A percentile compares a stretch with the other conserved stretches of the same genome.
These are phyloP conservation scores for Tetradesmus lagerheimii DNA, from an alignment of 139 green algal genomes.

Conservation along the genomic window DNA sequence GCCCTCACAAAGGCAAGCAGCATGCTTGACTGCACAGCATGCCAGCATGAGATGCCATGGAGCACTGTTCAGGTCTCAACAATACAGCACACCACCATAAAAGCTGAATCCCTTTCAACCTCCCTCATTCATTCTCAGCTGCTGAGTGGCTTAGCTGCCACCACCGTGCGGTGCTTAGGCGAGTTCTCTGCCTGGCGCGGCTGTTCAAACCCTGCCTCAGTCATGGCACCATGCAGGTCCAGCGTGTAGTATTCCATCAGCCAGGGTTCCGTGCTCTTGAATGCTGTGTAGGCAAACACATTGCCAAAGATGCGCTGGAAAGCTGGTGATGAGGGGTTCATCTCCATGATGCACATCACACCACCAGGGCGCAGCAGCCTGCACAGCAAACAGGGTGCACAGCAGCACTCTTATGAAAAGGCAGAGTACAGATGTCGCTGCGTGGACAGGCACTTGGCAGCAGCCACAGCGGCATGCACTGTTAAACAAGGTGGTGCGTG, in stretches of 20 bases:
- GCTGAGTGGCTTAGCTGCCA: conserved; percentile 66
- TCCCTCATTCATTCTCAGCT: neutral
- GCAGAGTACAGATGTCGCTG: neutral
- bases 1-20: too few species aligned
- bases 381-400: neutral
- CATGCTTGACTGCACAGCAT: too few species aligned
- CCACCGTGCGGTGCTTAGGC: conserved; percentile 70
- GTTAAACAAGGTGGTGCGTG: neutral
- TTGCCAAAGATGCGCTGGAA: conserved; percentile 80
- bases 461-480: too few species aligned
- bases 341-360: conserved; percentile 73
- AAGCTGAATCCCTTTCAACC: too few species aligned
- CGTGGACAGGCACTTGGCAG: neutral
- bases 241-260: conserved; percentile 73
- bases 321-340: conserved; percentile 72
- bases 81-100: too few species aligned
- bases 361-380: conserved; percentile 48
- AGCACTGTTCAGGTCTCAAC: too few species aligned
- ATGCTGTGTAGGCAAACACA: conserved; percentile 80
- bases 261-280: conserved; percentile 84
- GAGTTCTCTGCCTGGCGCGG: conserved; percentile 59
- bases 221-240: conserved; percentile 65
- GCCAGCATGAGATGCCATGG: too few species aligned
- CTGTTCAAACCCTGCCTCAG: conserved; percentile 60
- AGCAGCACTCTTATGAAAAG: too few species aligned